Evolutionary conservation across 1,284 basidiomycete species (phyloP).

Genomic region (Psilocybe mexicana): DNA sequence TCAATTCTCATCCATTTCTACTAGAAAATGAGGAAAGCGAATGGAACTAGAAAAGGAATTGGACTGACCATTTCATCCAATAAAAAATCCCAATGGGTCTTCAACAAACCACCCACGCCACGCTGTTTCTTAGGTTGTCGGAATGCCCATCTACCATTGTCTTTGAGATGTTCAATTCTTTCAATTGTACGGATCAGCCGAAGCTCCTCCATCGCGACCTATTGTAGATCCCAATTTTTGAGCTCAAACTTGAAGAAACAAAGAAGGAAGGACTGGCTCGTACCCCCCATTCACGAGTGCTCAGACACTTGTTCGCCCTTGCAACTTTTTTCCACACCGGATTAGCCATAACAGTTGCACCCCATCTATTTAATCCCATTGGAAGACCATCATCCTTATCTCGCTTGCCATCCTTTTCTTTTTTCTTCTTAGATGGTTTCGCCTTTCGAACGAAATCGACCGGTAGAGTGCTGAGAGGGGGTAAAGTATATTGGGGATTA

Average conservation of each 20-base stretch:
- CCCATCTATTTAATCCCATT: slow-evolving; percentile 72
- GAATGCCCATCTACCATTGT: slow-evolving; percentile 86
- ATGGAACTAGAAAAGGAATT: background rate
- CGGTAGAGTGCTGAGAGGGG: slow-evolving; percentile 62
- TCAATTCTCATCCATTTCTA: slow-evolving; percentile 97
- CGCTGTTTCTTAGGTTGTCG: slow-evolving; percentile 95
- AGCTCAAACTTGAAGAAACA: background rate
- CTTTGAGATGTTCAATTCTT: slow-evolving; percentile 84
- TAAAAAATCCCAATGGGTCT: slow-evolving; percentile 95
- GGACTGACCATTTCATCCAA: slow-evolving; percentile 91
- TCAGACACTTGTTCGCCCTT: slow-evolving; percentile 72
- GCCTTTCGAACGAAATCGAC: slow-evolving; percentile 62
- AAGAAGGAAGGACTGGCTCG: slow-evolving; percentile 28
- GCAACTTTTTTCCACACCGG: slow-evolving; percentile 70
- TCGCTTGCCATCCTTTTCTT: slow-evolving; percentile 49
- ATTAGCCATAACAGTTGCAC: slow-evolving; percentile 68
- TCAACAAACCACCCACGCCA: slow-evolving; percentile 74
- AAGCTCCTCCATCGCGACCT: slow-evolving; percentile 80
- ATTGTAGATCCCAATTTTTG: slow-evolving; percentile 1
- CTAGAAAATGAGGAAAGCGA: slow-evolving; percentile 10
- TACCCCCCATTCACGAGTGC: slow-evolving; percentile 78
- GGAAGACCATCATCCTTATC: slow-evolving; percentile 63
- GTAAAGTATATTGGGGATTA: slow-evolving; percentile 56
- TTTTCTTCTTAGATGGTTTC: slow-evolving; percentile 59
- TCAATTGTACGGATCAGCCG: slow-evolving; percentile 81